Conservation (phyloP, 108 stramenopile genomes). For the Cylindrotheca closterium region DNA sequence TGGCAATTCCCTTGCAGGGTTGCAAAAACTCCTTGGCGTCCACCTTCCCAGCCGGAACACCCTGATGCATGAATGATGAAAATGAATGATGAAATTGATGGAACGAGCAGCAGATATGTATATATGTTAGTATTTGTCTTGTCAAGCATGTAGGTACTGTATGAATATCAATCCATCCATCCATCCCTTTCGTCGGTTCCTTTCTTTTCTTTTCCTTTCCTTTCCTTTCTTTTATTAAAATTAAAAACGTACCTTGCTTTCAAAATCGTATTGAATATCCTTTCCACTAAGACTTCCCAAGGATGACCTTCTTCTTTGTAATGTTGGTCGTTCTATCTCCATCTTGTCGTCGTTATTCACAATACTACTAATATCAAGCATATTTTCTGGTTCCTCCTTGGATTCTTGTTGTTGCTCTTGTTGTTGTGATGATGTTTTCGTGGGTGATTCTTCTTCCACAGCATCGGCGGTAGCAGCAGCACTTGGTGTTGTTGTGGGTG, state of each 20-base stretch:
- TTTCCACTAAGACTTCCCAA: slow-evolving; percentile 7
- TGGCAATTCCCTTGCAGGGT: slow-evolving; percentile 74
- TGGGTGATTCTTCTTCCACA: background rate
- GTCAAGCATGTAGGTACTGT: background rate
- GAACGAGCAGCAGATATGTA: background rate
- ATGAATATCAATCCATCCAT: background rate
- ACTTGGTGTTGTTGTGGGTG: background rate
- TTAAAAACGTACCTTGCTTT: slow-evolving; percentile 60
- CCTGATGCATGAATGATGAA: slow-evolving; percentile 36
- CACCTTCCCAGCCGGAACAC: slow-evolving; percentile 54
- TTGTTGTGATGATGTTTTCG: background rate
- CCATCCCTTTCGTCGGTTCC: too few relatives aligned
- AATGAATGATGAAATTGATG: background rate
- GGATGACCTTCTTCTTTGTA: slow-evolving; percentile 8
- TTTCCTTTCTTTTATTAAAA: too few relatives aligned
- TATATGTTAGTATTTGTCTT: background rate
- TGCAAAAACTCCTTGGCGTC: slow-evolving; percentile 64
- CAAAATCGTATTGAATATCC: slow-evolving; percentile 55
- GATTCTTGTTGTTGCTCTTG: background rate
- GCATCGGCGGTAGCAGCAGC: slow-evolving; percentile 10
- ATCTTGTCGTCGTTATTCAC: background rate
- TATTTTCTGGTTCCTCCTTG: background rate
- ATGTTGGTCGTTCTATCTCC: background rate
- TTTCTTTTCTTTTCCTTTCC: too few relatives aligned
- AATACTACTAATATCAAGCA: background rate